Base-by-base conservation (phyloP, 768 basidiomycete species). In the Pisolithus tinctorius region DNA sequence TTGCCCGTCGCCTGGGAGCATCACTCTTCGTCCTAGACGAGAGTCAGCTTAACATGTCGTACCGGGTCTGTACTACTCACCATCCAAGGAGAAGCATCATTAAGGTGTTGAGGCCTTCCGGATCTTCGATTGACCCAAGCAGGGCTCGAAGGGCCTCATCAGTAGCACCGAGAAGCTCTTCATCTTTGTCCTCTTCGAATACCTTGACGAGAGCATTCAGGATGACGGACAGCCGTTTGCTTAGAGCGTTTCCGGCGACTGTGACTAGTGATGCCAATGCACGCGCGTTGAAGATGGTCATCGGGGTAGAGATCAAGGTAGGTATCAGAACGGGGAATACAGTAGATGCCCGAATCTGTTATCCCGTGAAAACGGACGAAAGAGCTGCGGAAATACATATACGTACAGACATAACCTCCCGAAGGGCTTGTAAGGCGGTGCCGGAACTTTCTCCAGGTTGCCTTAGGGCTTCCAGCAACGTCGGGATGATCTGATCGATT, bases 261-360 rank as follows among this genome's bases (percentile, higher is more conserved):
- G 89, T 88, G 13, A 98, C 93, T 37, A 99, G 77, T 0, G 93
- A 86, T 2, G 85, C 87, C 9, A 98, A 73, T 2, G 95, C 96
- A 5, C 86, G 83, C 16, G 89, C 91, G 62, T 98, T 98, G 83
- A 97, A 98, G 8, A 86, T 82, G 3, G 93, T 84, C 81, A 98
- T 95, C 0, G 94, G 96, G 6, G 79, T 80, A 4, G 88, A 81
- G 38, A 89, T 93, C 53, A 99, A 74, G 1, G 93, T 95, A 0
- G 94, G 96, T 52, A 99, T 91, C 50, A 98, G 74, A 17, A 97
- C 89, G 0, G 96, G 96, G 89, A 98, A 98, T 37, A 98, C 93
- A 9, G 89, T 93, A 38, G 86, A 78, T 13, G 95, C 91, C 37
- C 94, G 91, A 58, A 97, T 89, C 88, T 93, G 64, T 43, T 36